Evolutionary conservation across 805 yeast species (phyloP).

Genomic region (Tetrapisispora namnaoensis): DNA sequence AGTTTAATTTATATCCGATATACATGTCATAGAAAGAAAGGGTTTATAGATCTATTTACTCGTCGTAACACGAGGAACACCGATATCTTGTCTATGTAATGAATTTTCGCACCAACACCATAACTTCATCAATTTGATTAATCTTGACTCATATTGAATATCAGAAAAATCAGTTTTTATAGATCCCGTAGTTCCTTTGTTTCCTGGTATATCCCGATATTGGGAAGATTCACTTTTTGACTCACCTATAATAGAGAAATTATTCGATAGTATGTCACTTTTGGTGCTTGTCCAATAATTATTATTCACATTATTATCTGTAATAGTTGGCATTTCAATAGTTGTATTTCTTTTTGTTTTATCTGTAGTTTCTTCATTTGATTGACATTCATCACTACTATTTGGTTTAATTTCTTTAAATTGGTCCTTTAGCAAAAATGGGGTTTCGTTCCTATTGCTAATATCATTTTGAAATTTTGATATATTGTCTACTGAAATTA

Average conservation of each 20-base stretch:
- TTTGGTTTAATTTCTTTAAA: background rate
- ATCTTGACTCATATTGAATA: conserved; percentile 25
- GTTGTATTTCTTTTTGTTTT: background rate
- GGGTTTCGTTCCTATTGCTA: background rate
- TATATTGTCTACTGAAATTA: conserved; percentile 2
- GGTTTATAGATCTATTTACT: background rate
- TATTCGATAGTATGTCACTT: background rate
- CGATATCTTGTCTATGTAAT: conserved; percentile 31
- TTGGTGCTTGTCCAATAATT: background rate
- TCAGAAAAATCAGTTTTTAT: conserved; percentile 5
- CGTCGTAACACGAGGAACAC: conserved; percentile 29
- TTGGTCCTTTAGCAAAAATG: background rate
- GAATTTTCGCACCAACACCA: conserved; percentile 60
- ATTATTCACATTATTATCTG: background rate
- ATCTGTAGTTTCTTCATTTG: background rate
- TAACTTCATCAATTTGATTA: conserved; percentile 47
- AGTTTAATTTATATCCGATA: background rate
- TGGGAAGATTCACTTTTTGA: background rate
- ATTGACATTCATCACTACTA: background rate
- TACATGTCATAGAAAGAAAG: background rate
- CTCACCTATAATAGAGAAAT: background rate
- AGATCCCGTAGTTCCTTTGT: background rate
- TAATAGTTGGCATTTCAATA: background rate
- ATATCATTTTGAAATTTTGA: background rate
- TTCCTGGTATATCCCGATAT: background rate